Base-by-base conservation (phyloP, 306 rosid species). In the Aeschynomene evenia region DNA sequence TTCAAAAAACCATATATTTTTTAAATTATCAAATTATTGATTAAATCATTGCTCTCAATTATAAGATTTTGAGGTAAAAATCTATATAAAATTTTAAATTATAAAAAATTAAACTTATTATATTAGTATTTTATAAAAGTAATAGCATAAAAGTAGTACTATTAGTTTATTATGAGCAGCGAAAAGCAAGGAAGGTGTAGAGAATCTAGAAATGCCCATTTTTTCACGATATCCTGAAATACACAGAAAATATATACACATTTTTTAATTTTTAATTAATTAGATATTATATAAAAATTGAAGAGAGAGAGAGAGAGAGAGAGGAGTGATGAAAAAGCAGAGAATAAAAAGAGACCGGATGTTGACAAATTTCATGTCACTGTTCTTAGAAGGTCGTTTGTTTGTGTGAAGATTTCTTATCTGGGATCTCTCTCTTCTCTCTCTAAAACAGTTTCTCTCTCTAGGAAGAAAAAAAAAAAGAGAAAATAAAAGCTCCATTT, bases 331-430 rank as follows among this genome's bases (percentile, higher is more conserved):
- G 92, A 86, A 85, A 85, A 86, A 88, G 96, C 90, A 90, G 92
- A 82, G 97, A 94, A 94, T 94, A 90, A 84, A 90, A 90, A 84
- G 94, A 90, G 96, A 94, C 92, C 96, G 90, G 96, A 90, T 88
- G 91, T 90, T 85, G 98, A 94, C 98, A 94, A 90, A 94, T 88
- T 84, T 88, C 88, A 84, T 88, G 98, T 94, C 97, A 88, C 92
- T 94, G 96, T 94, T 90, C 95, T 86, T 84, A 81, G 96, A 94
- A 90, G 91, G 88, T 93, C 96, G 90, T 90, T 90, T 89, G 96
- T 90, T 88, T 83, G 86, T 79, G 89, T 76, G 94, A 75, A 90
- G 92, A 90, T 87, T 90, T 94, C 97, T 90, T 88, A 88, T 90
- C 96, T 88, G 95, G 97, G 96, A 90, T 90, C 89, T 88, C 88